Evolutionary conservation across 2,329 filamentous ascomycete genomes (phyloP).

Genomic region (Trichoderma oligosporum): DNA sequence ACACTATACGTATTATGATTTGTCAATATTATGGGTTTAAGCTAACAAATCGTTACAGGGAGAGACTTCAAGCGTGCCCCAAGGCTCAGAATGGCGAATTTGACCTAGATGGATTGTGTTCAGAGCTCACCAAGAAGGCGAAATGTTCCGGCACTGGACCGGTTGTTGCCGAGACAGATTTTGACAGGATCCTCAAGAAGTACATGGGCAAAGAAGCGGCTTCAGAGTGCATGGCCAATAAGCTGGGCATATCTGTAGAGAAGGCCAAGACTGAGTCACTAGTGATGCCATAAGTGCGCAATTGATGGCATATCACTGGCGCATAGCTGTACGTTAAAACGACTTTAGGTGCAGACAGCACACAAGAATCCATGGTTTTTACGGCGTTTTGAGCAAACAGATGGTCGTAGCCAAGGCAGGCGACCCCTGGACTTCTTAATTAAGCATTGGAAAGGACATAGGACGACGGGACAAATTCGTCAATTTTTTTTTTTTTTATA

Average conservation of each 20-base stretch:
- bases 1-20: conserved; percentile 19
- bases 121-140: conserved; percentile 90
- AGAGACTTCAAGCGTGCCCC: conserved; percentile 80
- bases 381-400: conserved; percentile 19
- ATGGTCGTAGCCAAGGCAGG: conserved; percentile 4
- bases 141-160: conserved; percentile 90
- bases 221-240: conserved; percentile 33
- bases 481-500: neutral
- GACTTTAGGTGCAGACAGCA: conserved; percentile 6
- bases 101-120: conserved; percentile 88
- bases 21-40: neutral
- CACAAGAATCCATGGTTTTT: conserved; percentile 12
- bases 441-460: conserved; percentile 11
- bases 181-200: conserved; percentile 71
- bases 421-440: conserved; percentile 5
- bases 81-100: conserved; percentile 88
- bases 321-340: conserved; percentile 16
- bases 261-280: conserved; percentile 25
- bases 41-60: conserved; percentile 60
- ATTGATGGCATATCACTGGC: neutral
- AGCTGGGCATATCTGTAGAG: conserved; percentile 58
- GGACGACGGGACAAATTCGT: conserved; percentile 14
- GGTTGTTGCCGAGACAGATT: conserved; percentile 83
- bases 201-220: conserved; percentile 49
- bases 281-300: conserved; percentile 13